A percentile compares a stretch with the other conserved stretches of the same genome.
Evolutionary conservation across 768 basidiomycete species (phyloP).

Genomic region (Lentinus brumalis): DNA sequence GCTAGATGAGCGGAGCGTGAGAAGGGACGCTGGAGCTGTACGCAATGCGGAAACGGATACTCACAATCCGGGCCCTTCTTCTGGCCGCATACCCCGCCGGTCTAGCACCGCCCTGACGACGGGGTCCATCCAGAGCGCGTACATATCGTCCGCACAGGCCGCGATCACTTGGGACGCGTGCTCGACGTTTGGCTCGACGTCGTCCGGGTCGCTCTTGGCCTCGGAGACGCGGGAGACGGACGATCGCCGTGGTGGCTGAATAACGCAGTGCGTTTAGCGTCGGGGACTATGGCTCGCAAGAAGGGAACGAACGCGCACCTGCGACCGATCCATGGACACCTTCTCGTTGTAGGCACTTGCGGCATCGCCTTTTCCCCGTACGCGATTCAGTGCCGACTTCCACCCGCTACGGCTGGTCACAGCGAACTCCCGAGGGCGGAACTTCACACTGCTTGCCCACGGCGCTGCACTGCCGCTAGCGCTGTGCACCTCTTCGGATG

Average conservation of each 20-base stretch:
- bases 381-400: slow-evolving; percentile 26
- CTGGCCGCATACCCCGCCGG: slow-evolving; percentile 48
- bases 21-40: background rate
- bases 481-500: slow-evolving; percentile 40
- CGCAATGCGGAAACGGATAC: slow-evolving; percentile 23
- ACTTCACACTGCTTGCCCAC: slow-evolving; percentile 10
- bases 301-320: background rate
- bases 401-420: slow-evolving; percentile 30
- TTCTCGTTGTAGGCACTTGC: background rate
- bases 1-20: slow-evolving; percentile 36
- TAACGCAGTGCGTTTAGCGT: background rate
- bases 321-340: background rate
- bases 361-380: slow-evolving; percentile 12
- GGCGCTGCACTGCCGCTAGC: slow-evolving; percentile 13
- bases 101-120: slow-evolving; percentile 58
- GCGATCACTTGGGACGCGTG: slow-evolving; percentile 58
- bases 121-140: slow-evolving; percentile 64
- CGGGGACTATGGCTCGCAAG: background rate
- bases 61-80: slow-evolving; percentile 76
- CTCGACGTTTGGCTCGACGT: slow-evolving; percentile 39
- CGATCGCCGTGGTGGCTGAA: background rate
- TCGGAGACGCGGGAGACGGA: background rate
- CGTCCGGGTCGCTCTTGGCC: slow-evolving; percentile 1
- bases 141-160: slow-evolving; percentile 64
- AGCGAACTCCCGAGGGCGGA: slow-evolving; percentile 27